Evolutionary conservation across 306 rosid genomes (phyloP).

Genomic region (Psophocarpus tetragonolobus): DNA sequence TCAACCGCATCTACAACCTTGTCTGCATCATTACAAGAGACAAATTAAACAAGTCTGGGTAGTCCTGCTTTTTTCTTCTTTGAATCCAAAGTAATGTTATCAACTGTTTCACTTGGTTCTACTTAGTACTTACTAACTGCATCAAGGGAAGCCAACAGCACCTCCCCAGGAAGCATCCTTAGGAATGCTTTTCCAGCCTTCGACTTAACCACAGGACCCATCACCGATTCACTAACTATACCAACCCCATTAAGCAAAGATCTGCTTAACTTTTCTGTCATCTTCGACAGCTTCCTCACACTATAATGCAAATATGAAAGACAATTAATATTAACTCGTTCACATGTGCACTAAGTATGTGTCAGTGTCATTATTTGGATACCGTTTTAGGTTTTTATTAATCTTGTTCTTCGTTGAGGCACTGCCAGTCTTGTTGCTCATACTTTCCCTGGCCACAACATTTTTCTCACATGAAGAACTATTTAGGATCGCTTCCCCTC

Average conservation of each 20-base stretch:
- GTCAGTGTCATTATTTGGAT: constrained; percentile 9
- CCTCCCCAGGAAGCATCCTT: constrained; percentile 88
- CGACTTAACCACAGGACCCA: constrained; percentile 70
- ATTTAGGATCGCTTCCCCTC: constrained; percentile 77
- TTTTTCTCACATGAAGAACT: constrained; percentile 39
- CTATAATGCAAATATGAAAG: constrained; percentile 41
- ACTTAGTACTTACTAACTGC: constrained; percentile 93
- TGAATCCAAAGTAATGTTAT: background rate
- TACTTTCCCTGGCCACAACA: constrained; percentile 34
- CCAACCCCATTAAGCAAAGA: constrained; percentile 81
- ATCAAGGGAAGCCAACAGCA: constrained; percentile 87
- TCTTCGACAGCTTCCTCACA: constrained; percentile 71
- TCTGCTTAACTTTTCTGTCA: constrained; percentile 88
- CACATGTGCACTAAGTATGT: background rate
- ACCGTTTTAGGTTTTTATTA: constrained; percentile 83
- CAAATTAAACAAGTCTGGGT: background rate
- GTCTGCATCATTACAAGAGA: constrained; percentile 50
- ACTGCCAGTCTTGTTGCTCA: background rate
- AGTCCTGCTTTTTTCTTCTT: background rate
- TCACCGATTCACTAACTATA: constrained; percentile 71
- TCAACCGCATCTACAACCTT: constrained; percentile 90
- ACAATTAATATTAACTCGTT: background rate
- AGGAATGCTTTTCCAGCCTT: constrained; percentile 77
- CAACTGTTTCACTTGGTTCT: background rate
- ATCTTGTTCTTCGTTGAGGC: constrained; percentile 45